A percentile compares a stretch with the other conserved stretches of the same genome.
Conservation (phyloP, 2,329 filamentous ascomycete species). For the Dactylella cylindrospora region DNA sequence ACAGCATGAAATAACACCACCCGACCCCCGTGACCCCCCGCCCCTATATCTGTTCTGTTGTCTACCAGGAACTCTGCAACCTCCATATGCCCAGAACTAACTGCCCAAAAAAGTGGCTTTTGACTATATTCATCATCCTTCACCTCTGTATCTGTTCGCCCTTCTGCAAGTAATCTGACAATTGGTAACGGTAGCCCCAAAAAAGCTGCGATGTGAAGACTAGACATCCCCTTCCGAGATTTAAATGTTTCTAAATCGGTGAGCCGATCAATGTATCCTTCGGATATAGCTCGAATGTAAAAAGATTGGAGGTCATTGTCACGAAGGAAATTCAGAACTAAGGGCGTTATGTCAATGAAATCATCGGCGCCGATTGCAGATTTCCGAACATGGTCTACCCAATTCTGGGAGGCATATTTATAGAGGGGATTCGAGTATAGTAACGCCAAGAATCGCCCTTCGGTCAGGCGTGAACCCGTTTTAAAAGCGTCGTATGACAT, state of each 20-base stretch:
- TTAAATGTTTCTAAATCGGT: not conserved
- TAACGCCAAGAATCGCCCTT: not conserved
- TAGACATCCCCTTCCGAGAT: too few species aligned
- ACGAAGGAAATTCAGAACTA: not conserved
- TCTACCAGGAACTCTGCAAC: not conserved
- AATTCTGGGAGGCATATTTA: slow-evolving; percentile 5
- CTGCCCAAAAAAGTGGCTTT: not conserved
- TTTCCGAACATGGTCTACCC: slow-evolving; percentile 6
- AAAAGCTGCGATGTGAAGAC: not conserved
- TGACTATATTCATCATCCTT: not conserved
- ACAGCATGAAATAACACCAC: not conserved
- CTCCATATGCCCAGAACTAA: not conserved
- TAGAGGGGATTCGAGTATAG: not conserved
- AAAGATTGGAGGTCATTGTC: not conserved
- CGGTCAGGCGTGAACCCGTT: not conserved
- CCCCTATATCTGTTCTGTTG: not conserved
- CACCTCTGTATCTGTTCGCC: not conserved
- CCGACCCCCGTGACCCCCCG: not conserved
- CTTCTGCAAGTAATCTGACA: not conserved
- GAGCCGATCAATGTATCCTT: not conserved
- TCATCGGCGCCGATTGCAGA: too few species aligned
- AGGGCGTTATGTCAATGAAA: not conserved
- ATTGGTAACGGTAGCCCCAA: not conserved
- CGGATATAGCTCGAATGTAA: not conserved
- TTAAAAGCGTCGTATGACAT: slow-evolving; percentile 6